These are phyloP conservation scores for Leucocoprinus sp. DNA, from an alignment of 768 basidiomycete genomes.

Conservation along the genomic window DNA sequence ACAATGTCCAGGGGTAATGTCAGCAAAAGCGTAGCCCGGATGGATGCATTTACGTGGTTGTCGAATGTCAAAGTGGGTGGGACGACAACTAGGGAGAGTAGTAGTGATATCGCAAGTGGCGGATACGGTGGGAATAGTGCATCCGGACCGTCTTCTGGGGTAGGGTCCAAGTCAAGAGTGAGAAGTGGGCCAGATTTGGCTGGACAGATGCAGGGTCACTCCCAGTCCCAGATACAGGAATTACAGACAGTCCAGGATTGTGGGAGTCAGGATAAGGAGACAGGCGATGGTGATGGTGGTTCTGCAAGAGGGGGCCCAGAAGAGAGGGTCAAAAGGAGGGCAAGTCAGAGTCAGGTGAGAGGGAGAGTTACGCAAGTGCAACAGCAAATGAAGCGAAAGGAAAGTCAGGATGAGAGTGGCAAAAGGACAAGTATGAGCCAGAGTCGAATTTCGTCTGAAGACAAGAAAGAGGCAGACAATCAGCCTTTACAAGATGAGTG, in stretches of 20 bases:
- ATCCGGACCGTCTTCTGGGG: too few relatives aligned
- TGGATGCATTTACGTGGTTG: slow-evolving; percentile 69
- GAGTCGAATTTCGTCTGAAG: slow-evolving; percentile 20
- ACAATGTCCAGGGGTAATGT: slow-evolving; percentile 43
- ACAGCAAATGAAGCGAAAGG: slow-evolving; percentile 40
- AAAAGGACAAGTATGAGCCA: slow-evolving; percentile 43
- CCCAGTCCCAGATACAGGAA: not conserved
- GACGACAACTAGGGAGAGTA: slow-evolving; percentile 39
- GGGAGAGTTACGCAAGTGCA: slow-evolving; percentile 38
- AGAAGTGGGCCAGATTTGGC: slow-evolving; percentile 4
- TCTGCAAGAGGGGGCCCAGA: not conserved
- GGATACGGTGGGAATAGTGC: slow-evolving; percentile 41
- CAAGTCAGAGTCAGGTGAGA: slow-evolving; percentile 33
- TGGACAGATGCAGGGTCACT: not conserved
- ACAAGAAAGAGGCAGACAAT: slow-evolving; percentile 24
- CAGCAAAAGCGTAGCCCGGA: slow-evolving; percentile 39
- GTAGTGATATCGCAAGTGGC: slow-evolving; percentile 36
- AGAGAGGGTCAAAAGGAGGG: slow-evolving; percentile 31
- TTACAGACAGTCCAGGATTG: not conserved
- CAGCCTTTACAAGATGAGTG: slow-evolving; percentile 71
- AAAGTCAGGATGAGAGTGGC: slow-evolving; percentile 15
- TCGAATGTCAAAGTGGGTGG: slow-evolving; percentile 60
- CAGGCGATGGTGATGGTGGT: not conserved
- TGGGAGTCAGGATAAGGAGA: not conserved
- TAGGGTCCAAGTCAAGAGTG: slow-evolving; percentile 14